Evolutionary conservation across 2,329 filamentous ascomycete species (phyloP), one percentile per base, ranked within the genome.

Genomic region (Neofusicoccum laricinum): DNA sequence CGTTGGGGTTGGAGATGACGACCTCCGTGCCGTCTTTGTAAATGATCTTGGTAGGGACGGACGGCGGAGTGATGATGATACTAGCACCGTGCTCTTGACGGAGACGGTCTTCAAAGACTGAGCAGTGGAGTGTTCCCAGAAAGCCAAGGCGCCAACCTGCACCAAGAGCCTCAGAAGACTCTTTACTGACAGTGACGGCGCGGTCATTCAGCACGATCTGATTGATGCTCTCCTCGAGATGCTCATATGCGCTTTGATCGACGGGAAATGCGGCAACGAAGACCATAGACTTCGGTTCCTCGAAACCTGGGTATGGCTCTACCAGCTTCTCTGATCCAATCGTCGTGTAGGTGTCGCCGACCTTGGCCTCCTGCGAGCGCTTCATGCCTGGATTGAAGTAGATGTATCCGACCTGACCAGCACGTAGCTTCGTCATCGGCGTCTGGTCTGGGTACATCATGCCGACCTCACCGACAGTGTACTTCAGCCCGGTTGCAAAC

Each of bases 361-460:
- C 89, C 77, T 97, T 96, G 57, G 95, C 94, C 73, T 99, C 95
- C 75, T 96, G 90, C 65, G 93, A 96, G 69, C 86, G 88, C 81
- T 98, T 98, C 95, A 99, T 99, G 63, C 94, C 95, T 0, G 95
- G 95, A 73, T 97, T 99, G 82, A 99, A 98, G 79, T 90, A 93
- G 46, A 99, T 88, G 73, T 99, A 99, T 58, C 95, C 95, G 2
- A 99, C 92, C 78, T 99, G 95, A 0, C 95, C 95, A 0, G 95
- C 94, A 3, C 93, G 88, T 61, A 99, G 82, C 7, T 88, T 82
- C 1, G 85, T 87, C 77, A 97, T 93, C 0, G 93, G 87, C 0
- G 90, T 94, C 72, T 93, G 91, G 48, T 91, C 84, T 0, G 95
- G 95, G 72, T 98, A 92, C 85, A 97, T 95, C 68, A 99, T 97